These are phyloP conservation scores for Monilinia vaccinii-corymbosi DNA, from an alignment of 2,329 filamentous ascomycete species.

Conservation along the genomic window DNA sequence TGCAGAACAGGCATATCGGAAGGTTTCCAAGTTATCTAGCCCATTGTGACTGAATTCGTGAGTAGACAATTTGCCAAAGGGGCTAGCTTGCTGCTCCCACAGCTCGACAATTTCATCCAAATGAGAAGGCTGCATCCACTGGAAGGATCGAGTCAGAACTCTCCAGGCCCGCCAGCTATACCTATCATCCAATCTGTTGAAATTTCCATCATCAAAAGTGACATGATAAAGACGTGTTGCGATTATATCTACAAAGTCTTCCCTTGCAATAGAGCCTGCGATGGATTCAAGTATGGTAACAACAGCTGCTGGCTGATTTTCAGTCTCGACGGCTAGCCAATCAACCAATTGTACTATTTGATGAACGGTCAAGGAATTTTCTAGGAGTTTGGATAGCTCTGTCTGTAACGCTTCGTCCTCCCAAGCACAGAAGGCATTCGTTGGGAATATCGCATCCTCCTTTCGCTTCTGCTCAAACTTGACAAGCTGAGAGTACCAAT, in stretches of 20 bases:
- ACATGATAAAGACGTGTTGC: conserved; percentile 30
- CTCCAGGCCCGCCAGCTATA: conserved; percentile 27
- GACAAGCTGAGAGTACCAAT: conserved; percentile 31
- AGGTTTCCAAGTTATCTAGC: conserved; percentile 21
- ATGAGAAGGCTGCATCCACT: conserved; percentile 14
- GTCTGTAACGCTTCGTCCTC: conserved; percentile 25
- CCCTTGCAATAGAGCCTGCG: conserved; percentile 30
- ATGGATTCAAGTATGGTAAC: conserved; percentile 33
- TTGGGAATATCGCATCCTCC: not conserved
- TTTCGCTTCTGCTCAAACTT: conserved; percentile 23
- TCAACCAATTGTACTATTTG: conserved; percentile 33
- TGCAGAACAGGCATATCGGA: conserved; percentile 22
- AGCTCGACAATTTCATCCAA: conserved; percentile 17
- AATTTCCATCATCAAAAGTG: conserved; percentile 22
- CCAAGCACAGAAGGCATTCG: conserved; percentile 24
- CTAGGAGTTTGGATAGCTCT: conserved; percentile 27
- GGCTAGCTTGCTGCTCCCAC: conserved; percentile 17
- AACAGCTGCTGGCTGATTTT: conserved; percentile 21
- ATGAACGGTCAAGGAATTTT: conserved; percentile 31
- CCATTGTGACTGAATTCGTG: not conserved
- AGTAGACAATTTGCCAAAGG: conserved; percentile 14
- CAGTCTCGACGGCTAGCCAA: conserved; percentile 25
- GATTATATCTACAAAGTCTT: conserved; percentile 28
- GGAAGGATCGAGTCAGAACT: conserved; percentile 20
- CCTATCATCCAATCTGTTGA: conserved; percentile 20